Percentiles rank a stretch among this genome's conserved stretches.
These are phyloP conservation scores for Dalbergia oliveri DNA, from an alignment of 306 rosid species.

Conservation along the genomic window DNA sequence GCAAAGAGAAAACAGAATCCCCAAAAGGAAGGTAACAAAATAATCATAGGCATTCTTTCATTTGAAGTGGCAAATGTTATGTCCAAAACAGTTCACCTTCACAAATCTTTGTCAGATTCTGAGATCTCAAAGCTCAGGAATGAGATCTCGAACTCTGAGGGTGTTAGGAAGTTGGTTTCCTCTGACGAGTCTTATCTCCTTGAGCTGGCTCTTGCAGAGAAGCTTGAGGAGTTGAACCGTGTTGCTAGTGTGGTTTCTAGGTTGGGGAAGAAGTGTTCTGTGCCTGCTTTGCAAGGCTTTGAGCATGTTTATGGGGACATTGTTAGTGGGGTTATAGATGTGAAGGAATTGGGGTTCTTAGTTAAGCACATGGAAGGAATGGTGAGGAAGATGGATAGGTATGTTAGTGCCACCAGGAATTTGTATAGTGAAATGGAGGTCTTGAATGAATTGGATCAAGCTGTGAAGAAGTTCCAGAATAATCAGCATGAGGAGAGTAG, in stretches of 20 bases:
- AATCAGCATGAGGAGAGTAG: constrained; percentile 84
- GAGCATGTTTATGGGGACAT: constrained; percentile 92
- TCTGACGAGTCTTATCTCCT: constrained; percentile 73
- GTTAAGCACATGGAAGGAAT: constrained; percentile 98
- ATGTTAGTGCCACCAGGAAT: constrained; percentile 78
- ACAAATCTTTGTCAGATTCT: constrained; percentile 74
- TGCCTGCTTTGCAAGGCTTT: constrained; percentile 92
- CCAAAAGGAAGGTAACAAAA: constrained; percentile 47
- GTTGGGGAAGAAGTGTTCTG: constrained; percentile 86
- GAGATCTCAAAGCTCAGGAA: constrained; percentile 80
- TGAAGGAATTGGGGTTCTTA: constrained; percentile 86
- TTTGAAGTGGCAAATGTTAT: constrained; percentile 94
- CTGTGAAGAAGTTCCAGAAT: constrained; percentile 81
- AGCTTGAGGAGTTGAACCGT: constrained; percentile 86
- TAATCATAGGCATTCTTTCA: constrained; percentile 81
- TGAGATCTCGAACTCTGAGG: constrained; percentile 83
- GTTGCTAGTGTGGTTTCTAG: constrained; percentile 85
- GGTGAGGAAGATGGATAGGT: constrained; percentile 95
- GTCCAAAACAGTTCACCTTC: constrained; percentile 84
- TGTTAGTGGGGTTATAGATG: constrained; percentile 76
- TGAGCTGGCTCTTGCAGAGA: constrained; percentile 87
- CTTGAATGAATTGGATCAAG: constrained; percentile 86
- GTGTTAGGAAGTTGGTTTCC: constrained; percentile 80
- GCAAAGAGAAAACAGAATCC: constrained; percentile 58
- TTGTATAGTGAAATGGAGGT: constrained; percentile 88